These are phyloP conservation scores for Epichloe typhina DNA, from an alignment of 2,329 filamentous ascomycete species.

Conservation along the genomic window DNA sequence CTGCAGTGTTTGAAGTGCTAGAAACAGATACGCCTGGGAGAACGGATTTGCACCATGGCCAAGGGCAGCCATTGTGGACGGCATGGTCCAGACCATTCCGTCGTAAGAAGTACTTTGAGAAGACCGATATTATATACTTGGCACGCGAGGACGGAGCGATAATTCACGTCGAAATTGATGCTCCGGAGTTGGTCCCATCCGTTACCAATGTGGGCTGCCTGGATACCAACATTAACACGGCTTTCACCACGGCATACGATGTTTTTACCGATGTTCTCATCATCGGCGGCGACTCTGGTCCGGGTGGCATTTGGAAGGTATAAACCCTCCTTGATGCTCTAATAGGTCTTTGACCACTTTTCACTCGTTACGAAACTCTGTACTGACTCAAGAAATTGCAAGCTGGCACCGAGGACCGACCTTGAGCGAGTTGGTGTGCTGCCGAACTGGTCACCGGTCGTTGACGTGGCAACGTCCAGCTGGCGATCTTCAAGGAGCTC, in stretches of 20 bases:
- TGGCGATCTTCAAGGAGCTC: background rate
- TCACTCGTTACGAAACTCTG: constrained; percentile 1
- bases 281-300: constrained; percentile 63
- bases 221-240: constrained; percentile 64
- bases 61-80: constrained; percentile 53
- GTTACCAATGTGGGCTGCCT: constrained; percentile 47
- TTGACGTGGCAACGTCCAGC: constrained; percentile 34
- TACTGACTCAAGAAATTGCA: background rate
- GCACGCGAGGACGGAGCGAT: constrained; percentile 79
- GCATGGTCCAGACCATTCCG: constrained; percentile 73
- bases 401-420: constrained; percentile 42
- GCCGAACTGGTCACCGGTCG: constrained; percentile 47
- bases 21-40: constrained; percentile 25
- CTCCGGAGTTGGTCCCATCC: constrained; percentile 39
- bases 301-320: constrained; percentile 64
- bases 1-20: constrained; percentile 34
- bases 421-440: constrained; percentile 35
- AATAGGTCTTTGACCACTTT: background rate
- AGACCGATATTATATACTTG: constrained; percentile 70
- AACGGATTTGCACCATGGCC: constrained; percentile 34
- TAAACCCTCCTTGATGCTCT: background rate
- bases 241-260: constrained; percentile 65
- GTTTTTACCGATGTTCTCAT: constrained; percentile 64
- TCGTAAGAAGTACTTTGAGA: constrained; percentile 44
- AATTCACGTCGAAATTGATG: constrained; percentile 56